Conservation (phyloP, 139 green algal genomes). For the Chloropicon primus region DNA sequence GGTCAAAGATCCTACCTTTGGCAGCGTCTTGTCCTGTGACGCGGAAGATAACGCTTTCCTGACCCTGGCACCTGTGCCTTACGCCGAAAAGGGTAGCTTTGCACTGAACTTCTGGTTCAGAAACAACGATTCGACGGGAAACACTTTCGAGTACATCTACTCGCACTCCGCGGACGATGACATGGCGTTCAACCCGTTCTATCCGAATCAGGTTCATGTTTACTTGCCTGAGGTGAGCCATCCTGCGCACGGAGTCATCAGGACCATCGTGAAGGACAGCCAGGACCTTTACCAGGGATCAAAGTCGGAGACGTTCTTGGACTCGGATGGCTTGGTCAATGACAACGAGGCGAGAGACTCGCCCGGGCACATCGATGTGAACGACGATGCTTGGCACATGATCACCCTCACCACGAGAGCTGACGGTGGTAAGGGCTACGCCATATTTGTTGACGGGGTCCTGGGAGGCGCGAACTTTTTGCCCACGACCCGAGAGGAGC, state of each 20-base stretch:
- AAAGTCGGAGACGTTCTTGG: conserved; percentile 20
- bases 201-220: not conserved
- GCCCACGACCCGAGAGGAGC: not conserved
- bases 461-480: conserved; percentile 5
- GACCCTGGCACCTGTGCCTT: not conserved
- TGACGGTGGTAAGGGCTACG: conserved; percentile 21
- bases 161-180: conserved; percentile 12
- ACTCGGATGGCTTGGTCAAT: conserved; percentile 29
- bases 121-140: not conserved
- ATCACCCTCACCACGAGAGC: conserved; percentile 33
- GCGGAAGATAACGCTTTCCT: not conserved
- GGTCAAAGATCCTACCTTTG: not conserved
- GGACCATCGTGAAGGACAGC: not conserved
- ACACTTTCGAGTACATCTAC: conserved; percentile 39
- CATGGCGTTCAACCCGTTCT: not conserved
- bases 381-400: conserved; percentile 52
- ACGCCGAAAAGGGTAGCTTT: conserved; percentile 29
- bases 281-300: conserved; percentile 1
- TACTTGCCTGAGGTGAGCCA: not conserved
- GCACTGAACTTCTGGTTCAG: conserved; percentile 48
- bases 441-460: conserved; percentile 33
- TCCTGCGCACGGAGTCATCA: not conserved
- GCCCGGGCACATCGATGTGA: conserved; percentile 16
- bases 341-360: not conserved
- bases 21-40: not conserved